phyloP scores from a whole-genome alignment of 164 flowering plant genomes.

The Vitis labrusca region DNA sequence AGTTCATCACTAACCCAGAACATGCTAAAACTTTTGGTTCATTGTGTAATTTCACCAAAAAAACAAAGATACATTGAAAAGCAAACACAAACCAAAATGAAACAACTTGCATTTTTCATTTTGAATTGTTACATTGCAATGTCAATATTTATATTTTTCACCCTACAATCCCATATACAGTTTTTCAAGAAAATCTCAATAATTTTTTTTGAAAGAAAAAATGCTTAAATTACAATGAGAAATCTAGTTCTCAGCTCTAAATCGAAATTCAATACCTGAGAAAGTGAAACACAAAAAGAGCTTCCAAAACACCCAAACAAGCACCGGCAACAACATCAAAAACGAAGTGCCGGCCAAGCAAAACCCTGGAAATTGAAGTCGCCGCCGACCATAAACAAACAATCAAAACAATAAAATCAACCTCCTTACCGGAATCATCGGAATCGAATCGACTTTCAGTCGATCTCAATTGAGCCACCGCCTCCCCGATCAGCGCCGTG shows the following conservation, averaged over 20 bases:
- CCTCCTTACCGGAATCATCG: slow-evolving; percentile 17
- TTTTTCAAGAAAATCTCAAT: too few species aligned
- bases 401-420: slow-evolving; percentile 13
- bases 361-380: slow-evolving; percentile 77
- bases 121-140: too few species aligned
- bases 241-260: background rate
- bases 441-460: background rate
- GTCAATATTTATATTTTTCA: too few species aligned
- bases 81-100: too few species aligned
- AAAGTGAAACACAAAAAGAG: slow-evolving; percentile 35
- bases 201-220: too few species aligned
- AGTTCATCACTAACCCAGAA: too few species aligned
- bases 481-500: slow-evolving; percentile 16
- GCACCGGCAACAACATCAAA: slow-evolving; percentile 35
- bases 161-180: too few species aligned
- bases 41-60: too few species aligned
- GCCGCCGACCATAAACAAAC: slow-evolving; percentile 51
- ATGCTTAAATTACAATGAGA: too few species aligned
- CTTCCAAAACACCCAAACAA: slow-evolving; percentile 69
- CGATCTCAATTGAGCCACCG: slow-evolving; percentile 9
- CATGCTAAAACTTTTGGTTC: too few species aligned
- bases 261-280: slow-evolving; percentile 12
- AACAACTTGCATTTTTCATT: too few species aligned
- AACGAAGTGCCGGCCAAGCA: slow-evolving; percentile 76
- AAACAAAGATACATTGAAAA: too few species aligned